Evolutionary conservation across 2,329 filamentous ascomycete genomes (phyloP).

Genomic region (Simplicillium aogashimaense): DNA sequence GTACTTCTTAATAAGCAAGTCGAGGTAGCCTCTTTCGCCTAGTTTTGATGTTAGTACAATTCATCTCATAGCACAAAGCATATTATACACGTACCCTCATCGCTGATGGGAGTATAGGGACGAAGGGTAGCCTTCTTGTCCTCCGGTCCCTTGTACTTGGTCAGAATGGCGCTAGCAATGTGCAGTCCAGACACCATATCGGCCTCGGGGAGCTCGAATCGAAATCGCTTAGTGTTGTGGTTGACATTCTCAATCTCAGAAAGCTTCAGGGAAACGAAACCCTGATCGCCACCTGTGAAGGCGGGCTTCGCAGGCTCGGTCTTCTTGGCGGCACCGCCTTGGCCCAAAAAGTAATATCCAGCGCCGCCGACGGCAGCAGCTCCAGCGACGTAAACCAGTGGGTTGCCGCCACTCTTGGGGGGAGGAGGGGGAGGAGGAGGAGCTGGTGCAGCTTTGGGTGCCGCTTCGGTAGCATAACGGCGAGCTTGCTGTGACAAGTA

Average conservation of each 20-base stretch:
- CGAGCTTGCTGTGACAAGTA: constrained; percentile 32
- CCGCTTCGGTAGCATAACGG: constrained; percentile 59
- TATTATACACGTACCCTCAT: constrained; percentile 52
- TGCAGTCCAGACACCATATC: constrained; percentile 76
- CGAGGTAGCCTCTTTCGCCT: constrained; percentile 72
- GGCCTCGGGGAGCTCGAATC: constrained; percentile 76
- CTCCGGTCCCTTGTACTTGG: constrained; percentile 79
- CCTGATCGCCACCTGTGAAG: constrained; percentile 80
- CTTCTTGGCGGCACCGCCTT: constrained; percentile 33
- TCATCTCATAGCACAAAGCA: no score
- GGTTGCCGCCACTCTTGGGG: constrained; percentile 45
- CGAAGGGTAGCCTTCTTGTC: constrained; percentile 79
- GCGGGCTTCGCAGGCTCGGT: constrained; percentile 36
- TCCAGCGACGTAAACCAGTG: constrained; percentile 50
- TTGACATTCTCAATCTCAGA: constrained; percentile 71
- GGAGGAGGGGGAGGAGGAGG: constrained; percentile 27
- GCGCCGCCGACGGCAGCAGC: constrained; percentile 48
- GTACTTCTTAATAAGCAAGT: constrained; percentile 89
- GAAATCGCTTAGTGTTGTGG: constrained; percentile 90
- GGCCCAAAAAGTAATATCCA: constrained; percentile 46
- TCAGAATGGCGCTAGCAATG: constrained; percentile 79
- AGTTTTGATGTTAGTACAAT: constrained; percentile 2
- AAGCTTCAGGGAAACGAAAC: constrained; percentile 74
- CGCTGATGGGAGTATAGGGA: constrained; percentile 86
- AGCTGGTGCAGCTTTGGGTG: constrained; percentile 16